phyloP scores from a whole-genome alignment of 768 basidiomycete genomes.

The Pilatotrama ljubarskyi region DNA sequence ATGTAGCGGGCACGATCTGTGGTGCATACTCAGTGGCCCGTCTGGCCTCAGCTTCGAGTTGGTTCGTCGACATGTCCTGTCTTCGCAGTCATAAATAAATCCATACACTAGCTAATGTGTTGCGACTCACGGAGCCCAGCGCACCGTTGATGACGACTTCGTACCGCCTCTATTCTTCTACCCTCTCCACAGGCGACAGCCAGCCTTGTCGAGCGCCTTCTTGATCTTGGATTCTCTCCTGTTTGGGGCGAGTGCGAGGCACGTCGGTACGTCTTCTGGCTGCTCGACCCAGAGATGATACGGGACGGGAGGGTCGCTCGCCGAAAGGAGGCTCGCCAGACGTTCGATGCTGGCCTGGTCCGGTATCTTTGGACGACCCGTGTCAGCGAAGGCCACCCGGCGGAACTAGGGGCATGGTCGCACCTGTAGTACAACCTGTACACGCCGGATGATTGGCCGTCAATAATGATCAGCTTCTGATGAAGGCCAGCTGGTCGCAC shows the following conservation, averaged over 20 bases:
- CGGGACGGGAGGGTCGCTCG: slow-evolving; percentile 31
- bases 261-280: slow-evolving; percentile 44
- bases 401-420: not conserved
- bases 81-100: too few species aligned
- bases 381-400: not conserved
- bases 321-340: slow-evolving; percentile 33
- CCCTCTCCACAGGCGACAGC: slow-evolving; percentile 40
- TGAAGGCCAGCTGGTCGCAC: not conserved
- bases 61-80: too few species aligned
- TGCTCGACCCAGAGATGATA: slow-evolving; percentile 47
- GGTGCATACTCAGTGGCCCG: too few species aligned
- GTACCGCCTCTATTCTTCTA: not conserved
- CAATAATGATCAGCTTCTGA: not conserved
- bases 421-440: slow-evolving; percentile 45
- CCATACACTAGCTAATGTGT: too few species aligned
- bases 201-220: slow-evolving; percentile 43
- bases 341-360: slow-evolving; percentile 35
- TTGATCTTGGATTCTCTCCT: slow-evolving; percentile 38
- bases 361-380: slow-evolving; percentile 29
- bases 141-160: too few species aligned
- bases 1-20: too few species aligned
- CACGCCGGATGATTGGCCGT: not conserved
- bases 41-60: too few species aligned
- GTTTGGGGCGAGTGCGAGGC: slow-evolving; percentile 46
- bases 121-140: too few species aligned